These are phyloP conservation scores for Podospora pseudocomata DNA, from an alignment of 495 filamentous ascomycete species.

Conservation along the genomic window DNA sequence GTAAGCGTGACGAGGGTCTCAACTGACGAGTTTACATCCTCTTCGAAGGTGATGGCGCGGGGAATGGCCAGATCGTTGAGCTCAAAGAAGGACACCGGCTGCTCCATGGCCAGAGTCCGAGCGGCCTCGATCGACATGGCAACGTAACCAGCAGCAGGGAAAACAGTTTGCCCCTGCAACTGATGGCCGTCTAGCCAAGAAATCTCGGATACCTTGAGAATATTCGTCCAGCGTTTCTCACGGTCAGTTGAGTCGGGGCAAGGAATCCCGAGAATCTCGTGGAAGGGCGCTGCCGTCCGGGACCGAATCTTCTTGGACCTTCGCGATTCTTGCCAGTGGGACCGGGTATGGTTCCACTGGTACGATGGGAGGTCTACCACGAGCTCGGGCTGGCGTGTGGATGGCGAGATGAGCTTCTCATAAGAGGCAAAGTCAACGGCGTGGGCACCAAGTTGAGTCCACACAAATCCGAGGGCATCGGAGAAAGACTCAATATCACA, in stretches of 20 bases:
- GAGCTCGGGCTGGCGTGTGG: neutral
- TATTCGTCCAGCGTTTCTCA: constrained; percentile 43
- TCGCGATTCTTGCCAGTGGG: constrained; percentile 48
- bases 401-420: constrained; percentile 1
- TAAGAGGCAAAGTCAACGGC: neutral
- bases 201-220: constrained; percentile 35
- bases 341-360: constrained; percentile 44
- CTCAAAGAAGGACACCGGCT: constrained; percentile 16
- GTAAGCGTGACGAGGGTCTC: constrained; percentile 23
- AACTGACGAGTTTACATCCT: constrained; percentile 13
- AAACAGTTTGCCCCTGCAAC: constrained; percentile 41
- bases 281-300: constrained; percentile 20
- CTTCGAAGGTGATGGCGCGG: constrained; percentile 17
- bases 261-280: constrained; percentile 42
- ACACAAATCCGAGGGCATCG: constrained; percentile 33
- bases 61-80: constrained; percentile 20
- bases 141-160: constrained; percentile 53
- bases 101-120: neutral
- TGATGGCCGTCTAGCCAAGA: constrained; percentile 47
- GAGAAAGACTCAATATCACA: constrained; percentile 30
- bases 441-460: constrained; percentile 16
- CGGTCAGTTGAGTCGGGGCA: constrained; percentile 27
- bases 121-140: constrained; percentile 46
- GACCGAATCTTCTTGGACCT: constrained; percentile 24
- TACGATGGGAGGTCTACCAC: constrained; percentile 47